Evolutionary conservation across 495 filamentous ascomycete species (phyloP).

Genomic region (Penicillium odoratum): DNA sequence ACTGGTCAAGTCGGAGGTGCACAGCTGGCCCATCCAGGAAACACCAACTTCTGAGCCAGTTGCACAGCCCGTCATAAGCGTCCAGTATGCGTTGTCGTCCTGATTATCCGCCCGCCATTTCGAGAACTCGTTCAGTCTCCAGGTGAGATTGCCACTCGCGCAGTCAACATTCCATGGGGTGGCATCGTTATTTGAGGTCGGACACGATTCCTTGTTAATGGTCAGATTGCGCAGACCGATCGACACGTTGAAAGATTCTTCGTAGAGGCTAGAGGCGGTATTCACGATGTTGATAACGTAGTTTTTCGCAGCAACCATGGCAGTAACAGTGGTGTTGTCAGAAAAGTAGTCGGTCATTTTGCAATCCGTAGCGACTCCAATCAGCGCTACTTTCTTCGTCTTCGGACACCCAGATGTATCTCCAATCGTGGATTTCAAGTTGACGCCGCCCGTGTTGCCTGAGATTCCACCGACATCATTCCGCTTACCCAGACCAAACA

Average conservation of each 20-base stretch:
- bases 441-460: constrained; percentile 82
- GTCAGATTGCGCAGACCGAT: constrained; percentile 85
- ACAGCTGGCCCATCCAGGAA: constrained; percentile 90
- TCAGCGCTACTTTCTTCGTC: constrained; percentile 83
- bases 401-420: constrained; percentile 78
- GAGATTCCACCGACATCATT: constrained; percentile 52
- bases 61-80: constrained; percentile 79
- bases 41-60: constrained; percentile 87
- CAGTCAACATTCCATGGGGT: constrained; percentile 85
- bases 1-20: constrained; percentile 57
- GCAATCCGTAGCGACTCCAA: constrained; percentile 93
- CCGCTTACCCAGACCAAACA: constrained; percentile 56
- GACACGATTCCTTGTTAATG: constrained; percentile 67
- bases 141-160: constrained; percentile 61
- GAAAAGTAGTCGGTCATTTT: constrained; percentile 71
- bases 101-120: constrained; percentile 73
- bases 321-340: constrained; percentile 34
- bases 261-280: constrained; percentile 80
- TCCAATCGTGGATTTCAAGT: constrained; percentile 79
- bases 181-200: constrained; percentile 58
- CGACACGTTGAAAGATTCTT: constrained; percentile 89
- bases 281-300: constrained; percentile 87
- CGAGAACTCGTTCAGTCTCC: constrained; percentile 85
- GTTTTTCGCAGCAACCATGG: constrained; percentile 53
- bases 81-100: constrained; percentile 92